A percentile compares a stretch with the other conserved stretches of the same genome.
phyloP scores from a whole-genome alignment of 2,329 filamentous ascomycete genomes.

The Akanthomyces uredinophilus region DNA sequence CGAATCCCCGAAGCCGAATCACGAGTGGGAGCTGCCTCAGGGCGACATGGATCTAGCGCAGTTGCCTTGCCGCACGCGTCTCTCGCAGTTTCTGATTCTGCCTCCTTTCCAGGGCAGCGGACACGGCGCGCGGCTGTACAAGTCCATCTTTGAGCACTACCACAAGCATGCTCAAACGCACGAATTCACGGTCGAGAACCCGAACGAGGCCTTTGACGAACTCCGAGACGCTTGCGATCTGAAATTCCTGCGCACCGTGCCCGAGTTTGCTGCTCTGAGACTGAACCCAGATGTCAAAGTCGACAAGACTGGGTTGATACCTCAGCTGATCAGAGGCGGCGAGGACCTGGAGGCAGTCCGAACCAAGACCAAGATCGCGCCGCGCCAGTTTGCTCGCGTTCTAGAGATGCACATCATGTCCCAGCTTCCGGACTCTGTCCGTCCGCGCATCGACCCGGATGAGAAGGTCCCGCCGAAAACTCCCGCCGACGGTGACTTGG shows the following conservation, averaged over 20 bases:
- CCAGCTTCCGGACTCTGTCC: slow-evolving; percentile 50
- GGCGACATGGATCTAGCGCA: slow-evolving; percentile 48
- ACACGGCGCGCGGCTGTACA: slow-evolving; percentile 76
- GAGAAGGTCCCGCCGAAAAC: slow-evolving; percentile 40
- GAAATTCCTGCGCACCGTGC: slow-evolving; percentile 53
- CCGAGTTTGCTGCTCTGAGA: slow-evolving; percentile 52
- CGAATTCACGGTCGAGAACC: slow-evolving; percentile 91
- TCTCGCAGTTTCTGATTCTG: slow-evolving; percentile 90
- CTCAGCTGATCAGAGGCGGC: slow-evolving; percentile 53
- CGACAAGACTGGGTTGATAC: slow-evolving; percentile 42
- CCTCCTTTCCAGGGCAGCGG: slow-evolving; percentile 80
- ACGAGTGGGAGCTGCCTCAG: slow-evolving; percentile 40
- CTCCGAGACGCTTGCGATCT: slow-evolving; percentile 73
- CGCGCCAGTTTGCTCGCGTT: slow-evolving; percentile 69
- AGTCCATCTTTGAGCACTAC: slow-evolving; percentile 67
- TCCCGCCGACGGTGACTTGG: slow-evolving; percentile 55
- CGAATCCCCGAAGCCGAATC: slow-evolving; percentile 27
- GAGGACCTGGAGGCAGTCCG: slow-evolving; percentile 53
- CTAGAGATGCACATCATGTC: slow-evolving; percentile 72
- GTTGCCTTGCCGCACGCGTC: slow-evolving; percentile 71
- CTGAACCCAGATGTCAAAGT: slow-evolving; percentile 50
- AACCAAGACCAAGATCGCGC: slow-evolving; percentile 62
- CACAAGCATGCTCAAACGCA: slow-evolving; percentile 62
- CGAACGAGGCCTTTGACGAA: slow-evolving; percentile 79
- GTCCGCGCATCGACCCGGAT: slow-evolving; percentile 43